These are phyloP conservation scores for Penicillium concentricum DNA, from an alignment of 2,329 filamentous ascomycete species.

Conservation along the genomic window DNA sequence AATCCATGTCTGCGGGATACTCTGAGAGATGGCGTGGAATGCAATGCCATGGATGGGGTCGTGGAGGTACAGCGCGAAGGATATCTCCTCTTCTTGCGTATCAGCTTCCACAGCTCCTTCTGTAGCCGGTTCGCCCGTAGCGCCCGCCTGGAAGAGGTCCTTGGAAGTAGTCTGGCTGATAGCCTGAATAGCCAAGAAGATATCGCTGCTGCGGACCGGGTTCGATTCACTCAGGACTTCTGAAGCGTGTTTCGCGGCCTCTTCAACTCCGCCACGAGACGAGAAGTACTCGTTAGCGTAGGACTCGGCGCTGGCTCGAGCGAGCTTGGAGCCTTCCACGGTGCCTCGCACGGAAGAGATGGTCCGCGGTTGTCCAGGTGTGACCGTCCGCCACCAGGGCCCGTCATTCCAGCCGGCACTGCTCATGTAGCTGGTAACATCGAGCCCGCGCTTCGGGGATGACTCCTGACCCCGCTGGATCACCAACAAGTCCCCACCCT, in stretches of 20 bases:
- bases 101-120: constrained; percentile 38
- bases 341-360: constrained; percentile 77
- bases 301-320: constrained; percentile 80
- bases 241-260: constrained; percentile 74
- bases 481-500: constrained; percentile 91
- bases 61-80: constrained; percentile 74
- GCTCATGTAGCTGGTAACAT: constrained; percentile 31
- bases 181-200: constrained; percentile 94
- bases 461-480: constrained; percentile 91
- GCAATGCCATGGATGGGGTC: constrained; percentile 91
- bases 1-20: constrained; percentile 80
- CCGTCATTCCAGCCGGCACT: constrained; percentile 79
- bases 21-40: constrained; percentile 79
- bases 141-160: constrained; percentile 66
- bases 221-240: constrained; percentile 79
- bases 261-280: constrained; percentile 72
- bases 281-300: constrained; percentile 85
- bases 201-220: constrained; percentile 86
- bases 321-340: constrained; percentile 85
- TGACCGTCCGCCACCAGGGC: constrained; percentile 79
- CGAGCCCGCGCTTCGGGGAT: constrained; percentile 63
- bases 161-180: constrained; percentile 65
- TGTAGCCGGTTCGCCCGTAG: constrained; percentile 36
- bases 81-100: constrained; percentile 57
- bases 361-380: constrained; percentile 65